Conservation (phyloP, 1,284 basidiomycete species). For the Limonomyces culmigenus region DNA sequence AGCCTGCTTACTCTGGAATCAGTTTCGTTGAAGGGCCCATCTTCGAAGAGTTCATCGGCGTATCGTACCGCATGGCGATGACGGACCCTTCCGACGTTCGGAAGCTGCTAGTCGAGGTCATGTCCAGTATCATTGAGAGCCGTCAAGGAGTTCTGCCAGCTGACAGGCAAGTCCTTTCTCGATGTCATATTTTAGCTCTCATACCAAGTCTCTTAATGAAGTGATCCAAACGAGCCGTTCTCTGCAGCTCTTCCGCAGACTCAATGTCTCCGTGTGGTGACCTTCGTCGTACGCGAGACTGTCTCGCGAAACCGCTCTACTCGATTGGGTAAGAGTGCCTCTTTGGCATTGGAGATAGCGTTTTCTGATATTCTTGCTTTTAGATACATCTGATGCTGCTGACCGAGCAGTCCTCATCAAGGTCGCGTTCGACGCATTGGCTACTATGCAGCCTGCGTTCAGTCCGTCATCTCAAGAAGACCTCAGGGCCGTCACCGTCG, state of each 20-base stretch:
- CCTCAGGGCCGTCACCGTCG: constrained; percentile 64
- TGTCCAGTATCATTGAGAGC: constrained; percentile 47
- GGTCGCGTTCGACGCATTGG: constrained; percentile 50
- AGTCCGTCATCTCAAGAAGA: constrained; percentile 47
- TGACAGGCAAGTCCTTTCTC: too few relatives aligned
- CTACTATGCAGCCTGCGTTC: constrained; percentile 43
- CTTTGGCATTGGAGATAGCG: too few relatives aligned
- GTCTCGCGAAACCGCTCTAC: constrained; percentile 37
- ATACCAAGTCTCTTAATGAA: background rate
- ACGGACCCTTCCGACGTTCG: constrained; percentile 68
- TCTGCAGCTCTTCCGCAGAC: constrained; percentile 22
- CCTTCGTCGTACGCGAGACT: constrained; percentile 61
- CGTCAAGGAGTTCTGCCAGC: constrained; percentile 35
- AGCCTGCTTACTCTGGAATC: constrained; percentile 66
- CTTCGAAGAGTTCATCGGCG: constrained; percentile 80
- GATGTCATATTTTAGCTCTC: too few relatives aligned
- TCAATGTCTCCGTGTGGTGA: constrained; percentile 73
- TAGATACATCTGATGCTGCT: constrained; percentile 15
- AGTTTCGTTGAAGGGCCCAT: constrained; percentile 66
- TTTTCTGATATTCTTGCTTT: too few relatives aligned
- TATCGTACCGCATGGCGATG: constrained; percentile 84
- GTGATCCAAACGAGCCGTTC: constrained; percentile 22
- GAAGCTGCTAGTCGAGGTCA: constrained; percentile 58
- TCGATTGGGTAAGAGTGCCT: too few relatives aligned
- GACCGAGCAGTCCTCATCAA: constrained; percentile 54